Percentiles rank a stretch among this genome's conserved stretches.
phyloP scores from a whole-genome alignment of 768 basidiomycete species.

The Russula olivacea region DNA sequence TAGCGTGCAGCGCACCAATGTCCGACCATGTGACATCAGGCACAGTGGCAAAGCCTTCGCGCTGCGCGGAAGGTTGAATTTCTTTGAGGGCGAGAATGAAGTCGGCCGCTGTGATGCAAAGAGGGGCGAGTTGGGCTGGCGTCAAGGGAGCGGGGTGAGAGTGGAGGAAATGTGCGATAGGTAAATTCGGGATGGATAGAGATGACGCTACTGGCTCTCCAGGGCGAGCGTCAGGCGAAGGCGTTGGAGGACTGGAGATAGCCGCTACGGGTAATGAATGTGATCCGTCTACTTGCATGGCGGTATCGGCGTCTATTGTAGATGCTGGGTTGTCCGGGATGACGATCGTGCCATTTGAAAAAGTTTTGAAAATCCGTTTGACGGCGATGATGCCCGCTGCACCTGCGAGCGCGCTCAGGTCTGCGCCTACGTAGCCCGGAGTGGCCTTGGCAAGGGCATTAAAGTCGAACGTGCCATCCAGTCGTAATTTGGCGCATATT shows the following conservation, averaged over 20 bases:
- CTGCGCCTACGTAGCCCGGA: conserved; percentile 96
- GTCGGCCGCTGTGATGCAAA: conserved; percentile 77
- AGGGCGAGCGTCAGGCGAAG: conserved; percentile 17
- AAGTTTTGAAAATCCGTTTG: conserved; percentile 82
- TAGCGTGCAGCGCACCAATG: conserved; percentile 83
- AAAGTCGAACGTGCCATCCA: conserved; percentile 89
- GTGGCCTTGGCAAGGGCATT: conserved; percentile 81
- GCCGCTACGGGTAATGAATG: not conserved
- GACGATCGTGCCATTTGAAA: conserved; percentile 55
- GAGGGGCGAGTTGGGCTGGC: conserved; percentile 65
- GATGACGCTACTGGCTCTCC: conserved; percentile 35
- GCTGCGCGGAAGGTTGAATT: conserved; percentile 92
- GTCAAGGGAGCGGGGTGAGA: conserved; percentile 82
- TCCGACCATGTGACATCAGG: conserved; percentile 95
- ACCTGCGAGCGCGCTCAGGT: conserved; percentile 82
- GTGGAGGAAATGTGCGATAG: conserved; percentile 86
- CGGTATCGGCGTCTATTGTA: conserved; percentile 29
- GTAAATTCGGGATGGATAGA: conserved; percentile 36
- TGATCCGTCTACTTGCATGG: conserved; percentile 38
- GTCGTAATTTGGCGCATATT: conserved; percentile 72
- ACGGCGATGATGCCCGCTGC: conserved; percentile 96
- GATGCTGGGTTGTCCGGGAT: conserved; percentile 40
- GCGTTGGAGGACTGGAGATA: conserved; percentile 2
- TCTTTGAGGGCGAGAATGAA: conserved; percentile 77
- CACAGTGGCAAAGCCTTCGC: conserved; percentile 96